Base-by-base conservation (phyloP, 768 basidiomycete genomes). In the Mycena amicta region DNA sequence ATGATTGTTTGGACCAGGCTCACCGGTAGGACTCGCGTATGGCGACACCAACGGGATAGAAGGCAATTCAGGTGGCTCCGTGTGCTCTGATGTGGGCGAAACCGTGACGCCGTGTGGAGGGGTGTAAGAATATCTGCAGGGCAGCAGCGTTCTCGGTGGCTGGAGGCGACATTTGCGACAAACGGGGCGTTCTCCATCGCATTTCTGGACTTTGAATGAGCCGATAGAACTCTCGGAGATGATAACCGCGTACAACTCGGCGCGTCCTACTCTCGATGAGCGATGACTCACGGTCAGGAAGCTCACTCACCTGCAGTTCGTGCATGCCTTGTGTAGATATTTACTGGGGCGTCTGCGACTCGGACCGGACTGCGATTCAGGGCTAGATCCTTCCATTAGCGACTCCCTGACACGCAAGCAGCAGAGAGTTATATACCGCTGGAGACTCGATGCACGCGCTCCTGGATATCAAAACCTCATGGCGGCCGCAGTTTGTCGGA, bases 131-230 rank as follows among this genome's bases (percentile, higher is more conserved):
- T 54, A 54, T 43, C 31, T 54, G 43, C 53, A 54, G 4, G 53
- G 53, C 5, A 15, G 39, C 4, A 22, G 22, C 3, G 26, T 28
- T 54, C 53, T n/a, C 27, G 53, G 53, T n/a, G 53, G 53, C 39
- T 41, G 53, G 5, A 54, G 23, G n/a, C 53, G 39, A 46, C 53
- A 54, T 25, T 13, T 12, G 5, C 22, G 23, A 30, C 53, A 54
- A 2, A 54, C 26, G 25, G 53, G 53, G 20, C 40, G 39, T 43
- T 54, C 26, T 33, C 37, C 40, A 23, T 46, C 53, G 43, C 53
- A 54, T 49, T 28, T 49, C 47, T 49, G 27, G 12, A 22, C 47
- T 49, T 26, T 5, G 27, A 8, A 26, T 26, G 12, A 8, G 26
- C n/a, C n/a, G n/a, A n/a, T n/a, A n/a, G n/a, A n/a, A n/a, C n/a